Conservation (phyloP, 208 protist species). For the Vickermania spadyakhi region DNA sequence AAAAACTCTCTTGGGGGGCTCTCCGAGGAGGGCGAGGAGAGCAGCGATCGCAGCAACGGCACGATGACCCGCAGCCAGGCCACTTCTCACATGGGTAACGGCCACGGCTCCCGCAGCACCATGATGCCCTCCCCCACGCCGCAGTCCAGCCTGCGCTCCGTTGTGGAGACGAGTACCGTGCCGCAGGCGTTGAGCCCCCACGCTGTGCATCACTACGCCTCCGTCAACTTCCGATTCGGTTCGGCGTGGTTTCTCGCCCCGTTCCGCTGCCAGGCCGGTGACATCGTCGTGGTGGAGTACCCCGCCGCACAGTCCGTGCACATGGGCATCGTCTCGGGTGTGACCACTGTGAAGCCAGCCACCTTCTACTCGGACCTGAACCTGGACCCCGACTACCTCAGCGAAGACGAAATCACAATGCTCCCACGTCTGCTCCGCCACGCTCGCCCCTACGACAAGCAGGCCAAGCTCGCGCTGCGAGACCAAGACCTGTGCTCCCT, state of each 20-base stretch:
- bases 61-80: slow-evolving; percentile 2
- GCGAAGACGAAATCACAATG: slow-evolving; percentile 32
- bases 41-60: slow-evolving; percentile 19
- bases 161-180: background rate
- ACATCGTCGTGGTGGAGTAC: slow-evolving; percentile 84
- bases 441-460: slow-evolving; percentile 62
- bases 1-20: background rate
- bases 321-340: slow-evolving; percentile 65
- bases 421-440: slow-evolving; percentile 71
- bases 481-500: slow-evolving; percentile 54
- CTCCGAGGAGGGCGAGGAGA: slow-evolving; percentile 34
- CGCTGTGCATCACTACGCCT: slow-evolving; percentile 54
- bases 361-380: slow-evolving; percentile 65
- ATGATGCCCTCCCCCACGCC: background rate
- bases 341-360: slow-evolving; percentile 56
- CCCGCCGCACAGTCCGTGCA: slow-evolving; percentile 47
- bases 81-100: background rate
- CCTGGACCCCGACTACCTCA: slow-evolving; percentile 47
- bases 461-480: slow-evolving; percentile 66
- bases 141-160: background rate
- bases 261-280: slow-evolving; percentile 56
- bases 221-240: slow-evolving; percentile 82
- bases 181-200: slow-evolving; percentile 1
- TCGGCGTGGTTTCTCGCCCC: slow-evolving; percentile 81
- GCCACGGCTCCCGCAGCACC: background rate